A percentile compares a stretch with the other conserved stretches of the same genome.
These are phyloP conservation scores for Solanum stenotomum DNA, from an alignment of 257 asterid species.

Conservation along the genomic window DNA sequence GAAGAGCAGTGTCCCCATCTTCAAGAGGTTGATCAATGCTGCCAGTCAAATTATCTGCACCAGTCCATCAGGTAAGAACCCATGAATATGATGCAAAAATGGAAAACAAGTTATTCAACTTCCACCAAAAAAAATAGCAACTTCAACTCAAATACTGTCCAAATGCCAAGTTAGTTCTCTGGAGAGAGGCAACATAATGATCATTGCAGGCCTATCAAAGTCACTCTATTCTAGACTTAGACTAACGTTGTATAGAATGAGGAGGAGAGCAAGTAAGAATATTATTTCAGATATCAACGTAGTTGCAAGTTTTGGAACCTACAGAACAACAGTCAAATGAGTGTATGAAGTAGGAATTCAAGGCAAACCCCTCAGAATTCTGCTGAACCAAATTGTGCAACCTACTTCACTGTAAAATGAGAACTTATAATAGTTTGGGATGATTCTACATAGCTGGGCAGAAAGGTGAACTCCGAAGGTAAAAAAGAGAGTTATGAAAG, in stretches of 20 bases:
- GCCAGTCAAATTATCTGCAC: conserved; percentile 56
- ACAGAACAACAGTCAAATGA: background rate
- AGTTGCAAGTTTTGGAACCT: background rate
- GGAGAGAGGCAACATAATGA: background rate
- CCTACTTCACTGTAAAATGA: background rate
- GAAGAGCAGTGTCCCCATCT: conserved; percentile 96
- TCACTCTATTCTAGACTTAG: background rate
- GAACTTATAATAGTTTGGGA: background rate
- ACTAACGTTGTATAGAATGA: background rate
- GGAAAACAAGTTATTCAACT: background rate
- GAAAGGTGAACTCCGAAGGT: background rate
- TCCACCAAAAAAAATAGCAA: background rate
- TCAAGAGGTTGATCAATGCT: conserved; percentile 72
- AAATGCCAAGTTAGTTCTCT: background rate
- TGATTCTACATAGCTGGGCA: background rate
- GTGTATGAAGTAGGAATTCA: background rate
- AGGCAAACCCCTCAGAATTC: background rate
- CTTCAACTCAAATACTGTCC: background rate
- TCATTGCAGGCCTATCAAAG: background rate
- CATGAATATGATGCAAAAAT: background rate
- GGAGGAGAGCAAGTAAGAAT: background rate
- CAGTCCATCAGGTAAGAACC: background rate
- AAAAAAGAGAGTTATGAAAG: background rate
- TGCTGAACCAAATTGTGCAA: background rate
- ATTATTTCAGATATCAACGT: background rate